Percentiles rank a stretch among this genome's conserved stretches.
These are phyloP conservation scores for Cicer cuneatum DNA, from an alignment of 306 rosid species.

Conservation along the genomic window DNA sequence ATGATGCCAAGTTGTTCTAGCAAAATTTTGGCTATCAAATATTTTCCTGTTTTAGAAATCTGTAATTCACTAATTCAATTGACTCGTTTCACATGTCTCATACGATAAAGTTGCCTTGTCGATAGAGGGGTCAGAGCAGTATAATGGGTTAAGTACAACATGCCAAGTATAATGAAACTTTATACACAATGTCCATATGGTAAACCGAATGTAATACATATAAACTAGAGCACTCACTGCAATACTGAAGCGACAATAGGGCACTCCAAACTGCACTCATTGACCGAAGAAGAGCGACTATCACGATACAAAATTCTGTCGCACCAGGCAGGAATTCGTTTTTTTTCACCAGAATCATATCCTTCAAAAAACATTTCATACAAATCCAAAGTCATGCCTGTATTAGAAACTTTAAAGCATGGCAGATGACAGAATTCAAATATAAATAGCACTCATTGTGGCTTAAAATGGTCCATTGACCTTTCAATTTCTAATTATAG, in stretches of 20 bases:
- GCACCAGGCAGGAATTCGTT: constrained; percentile 99
- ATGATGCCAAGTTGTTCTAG: not conserved
- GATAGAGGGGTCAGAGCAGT: constrained; percentile 25
- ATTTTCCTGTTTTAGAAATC: constrained; percentile 29
- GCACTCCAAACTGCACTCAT: constrained; percentile 81
- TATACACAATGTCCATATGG: constrained; percentile 7
- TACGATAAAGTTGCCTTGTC: constrained; percentile 17
- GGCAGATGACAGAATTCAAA: constrained; percentile 11
- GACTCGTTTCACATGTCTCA: constrained; percentile 24
- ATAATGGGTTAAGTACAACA: constrained; percentile 21
- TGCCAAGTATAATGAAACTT: constrained; percentile 27
- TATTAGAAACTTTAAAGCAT: constrained; percentile 42
- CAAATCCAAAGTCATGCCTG: constrained; percentile 38
- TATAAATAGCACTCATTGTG: constrained; percentile 33
- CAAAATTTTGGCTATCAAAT: not conserved
- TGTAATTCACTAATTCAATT: not conserved
- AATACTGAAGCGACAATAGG: constrained; percentile 76
- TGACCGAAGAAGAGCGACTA: constrained; percentile 61
- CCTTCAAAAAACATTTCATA: constrained; percentile 56
- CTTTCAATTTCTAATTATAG: constrained; percentile 32
- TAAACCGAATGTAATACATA: constrained; percentile 32
- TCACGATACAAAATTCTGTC: constrained; percentile 96
- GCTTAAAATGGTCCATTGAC: constrained; percentile 10
- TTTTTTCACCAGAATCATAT: constrained; percentile 98
- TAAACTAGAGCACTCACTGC: constrained; percentile 60